These are phyloP conservation scores for Phtheirospermum japonicum DNA, from an alignment of 257 asterid genomes.

Conservation along the genomic window DNA sequence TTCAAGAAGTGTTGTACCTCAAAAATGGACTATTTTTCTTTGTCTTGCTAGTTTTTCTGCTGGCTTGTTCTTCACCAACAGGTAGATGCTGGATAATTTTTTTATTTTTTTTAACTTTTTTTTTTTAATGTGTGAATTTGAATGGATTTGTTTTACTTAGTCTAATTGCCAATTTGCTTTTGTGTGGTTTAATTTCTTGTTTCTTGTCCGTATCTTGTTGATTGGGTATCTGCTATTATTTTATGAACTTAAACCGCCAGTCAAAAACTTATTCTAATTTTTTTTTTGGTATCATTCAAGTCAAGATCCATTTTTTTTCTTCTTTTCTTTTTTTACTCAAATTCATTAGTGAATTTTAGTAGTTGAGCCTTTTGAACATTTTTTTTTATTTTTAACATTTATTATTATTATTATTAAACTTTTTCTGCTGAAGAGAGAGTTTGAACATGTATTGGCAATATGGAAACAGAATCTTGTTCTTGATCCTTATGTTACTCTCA, in stretches of 20 bases:
- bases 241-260: too few relatives aligned
- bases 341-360: constrained; percentile 2
- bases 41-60: constrained; percentile 71
- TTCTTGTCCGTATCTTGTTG: not conserved
- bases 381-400: not conserved
- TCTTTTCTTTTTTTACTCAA: not conserved
- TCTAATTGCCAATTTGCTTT: too few relatives aligned
- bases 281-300: not conserved
- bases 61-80: constrained; percentile 77
- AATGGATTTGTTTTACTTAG: too few relatives aligned
- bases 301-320: not conserved
- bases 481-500: constrained; percentile 11
- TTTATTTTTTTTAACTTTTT: not conserved
- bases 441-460: constrained; percentile 11
- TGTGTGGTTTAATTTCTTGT: not conserved
- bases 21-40: constrained; percentile 72
- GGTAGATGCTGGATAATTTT: constrained; percentile 41
- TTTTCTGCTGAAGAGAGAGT: constrained; percentile 1
- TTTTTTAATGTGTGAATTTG: not conserved
- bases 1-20: constrained; percentile 53
- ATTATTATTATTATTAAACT: not conserved
- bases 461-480: constrained; percentile 14
- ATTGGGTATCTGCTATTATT: too few relatives aligned
- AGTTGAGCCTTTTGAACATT: constrained; percentile 1
- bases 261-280: too few relatives aligned